Conservation (phyloP, 441 rosid species). For the Pelargonium citronellum region DNA sequence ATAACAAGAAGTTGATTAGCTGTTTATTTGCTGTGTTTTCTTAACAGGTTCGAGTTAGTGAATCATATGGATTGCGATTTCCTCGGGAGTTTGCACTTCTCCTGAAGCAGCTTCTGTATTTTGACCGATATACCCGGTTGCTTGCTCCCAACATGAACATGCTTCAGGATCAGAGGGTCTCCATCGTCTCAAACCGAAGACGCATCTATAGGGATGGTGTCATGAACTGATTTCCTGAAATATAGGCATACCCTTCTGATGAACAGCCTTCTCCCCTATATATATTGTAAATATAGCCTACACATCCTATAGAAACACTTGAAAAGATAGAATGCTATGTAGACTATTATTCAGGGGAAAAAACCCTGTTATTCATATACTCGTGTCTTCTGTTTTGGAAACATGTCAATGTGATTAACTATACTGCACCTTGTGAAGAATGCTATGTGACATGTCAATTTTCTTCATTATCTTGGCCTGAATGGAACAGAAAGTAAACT, state of each 20-base stretch:
- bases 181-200: conserved; percentile 63
- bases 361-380: neutral
- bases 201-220: conserved; percentile 39
- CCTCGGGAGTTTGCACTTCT: conserved; percentile 96
- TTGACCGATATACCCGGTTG: conserved; percentile 85
- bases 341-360: neutral
- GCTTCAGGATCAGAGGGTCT: conserved; percentile 91
- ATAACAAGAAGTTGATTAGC: neutral
- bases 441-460: too few relatives aligned
- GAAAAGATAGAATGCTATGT: neutral
- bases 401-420: neutral
- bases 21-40: conserved; percentile 10
- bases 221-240: conserved; percentile 23
- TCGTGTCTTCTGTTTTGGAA: neutral
- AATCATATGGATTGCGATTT: conserved; percentile 83
- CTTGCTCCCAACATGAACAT: conserved; percentile 90
- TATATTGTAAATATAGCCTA: conserved; percentile 5
- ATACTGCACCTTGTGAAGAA: too few relatives aligned
- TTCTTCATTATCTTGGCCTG: too few relatives aligned
- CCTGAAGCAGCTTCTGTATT: conserved; percentile 89
- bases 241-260: neutral
- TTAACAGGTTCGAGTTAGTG: conserved; percentile 69
- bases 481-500: too few relatives aligned
- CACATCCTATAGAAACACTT: neutral
- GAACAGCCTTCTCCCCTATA: neutral